Evolutionary conservation across 2,329 filamentous ascomycete species (phyloP), one percentile per base, ranked within the genome.

Genomic region (Penicillium decumbens): DNA sequence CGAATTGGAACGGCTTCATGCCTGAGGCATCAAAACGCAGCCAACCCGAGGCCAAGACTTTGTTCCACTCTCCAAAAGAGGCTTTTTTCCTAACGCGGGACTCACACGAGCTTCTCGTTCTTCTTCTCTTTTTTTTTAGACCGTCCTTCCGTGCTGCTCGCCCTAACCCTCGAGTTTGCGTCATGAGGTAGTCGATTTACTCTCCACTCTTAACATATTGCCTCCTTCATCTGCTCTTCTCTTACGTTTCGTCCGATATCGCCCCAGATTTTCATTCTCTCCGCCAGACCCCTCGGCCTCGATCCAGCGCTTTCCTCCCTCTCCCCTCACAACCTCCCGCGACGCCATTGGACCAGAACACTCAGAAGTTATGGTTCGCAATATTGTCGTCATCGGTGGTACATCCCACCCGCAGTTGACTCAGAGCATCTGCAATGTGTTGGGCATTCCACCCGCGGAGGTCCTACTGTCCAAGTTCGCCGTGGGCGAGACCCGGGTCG

Each of bases 351-450:
- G 29, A 43, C 45, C 39, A 47, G 43, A 51, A 45, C 32, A 52
- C 18, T 45, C 51, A 45, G 47, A 54, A 54, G 68, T 43, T 2
- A 95, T 96, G 90, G 91, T 96, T 60, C 87, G 91, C 71, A 95
- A 95, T 72, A 89, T 98, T 59, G 89, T 95, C 66, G 82, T 98
- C 55, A 84, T 98, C 58, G 89, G 91, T 62, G 92, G 93, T 54
- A 93, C 88, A 70, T 95, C 91, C 65, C 92, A 97, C 76, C 91
- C 91, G 18, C 79, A 87, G 66, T 82, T 97, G 60, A 88, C 89
- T 58, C 85, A 95, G 63, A 87, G 80, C 54, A 88, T 98, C 67
- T 95, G 88, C 80, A 87, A 87, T 63, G 85, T 89, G 60, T 85
- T 98, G 52, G 89, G 91, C 61, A 84, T 98, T 47, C 85, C 89